Conservation (phyloP, 2,329 filamentous ascomycete genomes). For the Epicoccum nigrum region DNA sequence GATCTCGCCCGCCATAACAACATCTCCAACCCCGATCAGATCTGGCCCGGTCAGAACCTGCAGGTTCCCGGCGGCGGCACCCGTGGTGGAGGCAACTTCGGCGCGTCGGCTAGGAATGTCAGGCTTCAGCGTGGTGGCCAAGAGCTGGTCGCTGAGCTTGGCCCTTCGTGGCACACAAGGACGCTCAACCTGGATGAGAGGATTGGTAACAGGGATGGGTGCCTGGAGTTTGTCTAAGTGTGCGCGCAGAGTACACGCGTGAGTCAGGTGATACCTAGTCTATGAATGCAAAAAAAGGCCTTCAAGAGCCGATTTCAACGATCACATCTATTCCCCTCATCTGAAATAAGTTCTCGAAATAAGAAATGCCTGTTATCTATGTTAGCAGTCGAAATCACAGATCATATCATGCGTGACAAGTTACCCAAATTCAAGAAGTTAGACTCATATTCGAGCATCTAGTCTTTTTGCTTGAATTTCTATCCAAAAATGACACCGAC, state of each 20-base stretch:
- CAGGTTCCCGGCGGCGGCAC: constrained; percentile 30
- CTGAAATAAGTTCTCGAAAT: not conserved
- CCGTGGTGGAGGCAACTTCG: constrained; percentile 32
- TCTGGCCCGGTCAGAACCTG: constrained; percentile 36
- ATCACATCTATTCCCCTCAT: not conserved
- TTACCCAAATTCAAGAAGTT: no score
- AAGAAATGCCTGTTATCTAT: no score
- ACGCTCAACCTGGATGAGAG: constrained; percentile 34
- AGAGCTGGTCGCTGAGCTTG: constrained; percentile 30
- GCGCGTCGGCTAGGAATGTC: constrained; percentile 29
- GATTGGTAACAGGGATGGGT: constrained; percentile 32
- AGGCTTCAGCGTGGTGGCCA: constrained; percentile 30
- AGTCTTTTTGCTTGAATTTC: no score
- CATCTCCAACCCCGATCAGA: constrained; percentile 35
- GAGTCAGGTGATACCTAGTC: not conserved
- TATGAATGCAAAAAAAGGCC: not conserved
- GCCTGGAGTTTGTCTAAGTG: constrained; percentile 28
- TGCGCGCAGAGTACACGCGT: not conserved
- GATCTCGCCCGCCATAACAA: constrained; percentile 35
- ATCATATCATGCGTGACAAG: no score
- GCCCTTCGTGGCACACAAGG: constrained; percentile 27
- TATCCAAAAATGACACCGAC: no score
- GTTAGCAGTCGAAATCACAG: no score
- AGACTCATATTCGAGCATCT: no score
- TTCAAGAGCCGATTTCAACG: not conserved